Evolutionary conservation across 768 basidiomycete genomes (phyloP).

Genomic region (Filobasidium floriforme): DNA sequence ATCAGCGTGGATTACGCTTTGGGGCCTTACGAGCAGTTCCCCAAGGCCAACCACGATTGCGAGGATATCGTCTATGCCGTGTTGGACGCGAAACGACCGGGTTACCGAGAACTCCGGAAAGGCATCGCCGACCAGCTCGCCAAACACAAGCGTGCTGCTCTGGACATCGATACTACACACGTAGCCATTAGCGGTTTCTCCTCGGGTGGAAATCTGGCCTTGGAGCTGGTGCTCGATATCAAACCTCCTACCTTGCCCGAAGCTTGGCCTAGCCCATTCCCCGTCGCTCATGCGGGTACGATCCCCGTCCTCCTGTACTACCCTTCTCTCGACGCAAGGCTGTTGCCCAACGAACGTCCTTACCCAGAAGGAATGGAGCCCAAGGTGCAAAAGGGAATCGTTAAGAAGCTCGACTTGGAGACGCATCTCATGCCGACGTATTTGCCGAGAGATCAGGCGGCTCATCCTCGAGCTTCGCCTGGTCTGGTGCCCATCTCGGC

Average conservation of each 20-base stretch:
- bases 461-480: constrained; percentile 1
- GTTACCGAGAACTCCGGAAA: background rate
- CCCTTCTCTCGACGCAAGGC: constrained; percentile 4
- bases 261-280: constrained; percentile 2
- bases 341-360: constrained; percentile 5
- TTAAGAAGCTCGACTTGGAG: constrained; percentile 8
- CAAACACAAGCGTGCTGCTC: background rate
- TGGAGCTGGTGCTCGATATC: constrained; percentile 3
- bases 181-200: constrained; percentile 1
- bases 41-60: constrained; percentile 5
- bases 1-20: constrained; percentile 12
- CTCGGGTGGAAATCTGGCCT: constrained; percentile 8
- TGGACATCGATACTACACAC: background rate
- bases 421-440: constrained; percentile 6
- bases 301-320: constrained; percentile 11
- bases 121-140: background rate
- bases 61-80: constrained; percentile 7
- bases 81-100: background rate
- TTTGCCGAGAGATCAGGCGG: background rate
- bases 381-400: background rate
- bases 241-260: background rate
- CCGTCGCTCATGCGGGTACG: background rate
- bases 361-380: background rate
- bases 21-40: constrained; percentile 9
- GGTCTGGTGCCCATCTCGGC: constrained; percentile 1